phyloP scores from a whole-genome alignment of 257 asterid genomes.

The Primulina eburnea region DNA sequence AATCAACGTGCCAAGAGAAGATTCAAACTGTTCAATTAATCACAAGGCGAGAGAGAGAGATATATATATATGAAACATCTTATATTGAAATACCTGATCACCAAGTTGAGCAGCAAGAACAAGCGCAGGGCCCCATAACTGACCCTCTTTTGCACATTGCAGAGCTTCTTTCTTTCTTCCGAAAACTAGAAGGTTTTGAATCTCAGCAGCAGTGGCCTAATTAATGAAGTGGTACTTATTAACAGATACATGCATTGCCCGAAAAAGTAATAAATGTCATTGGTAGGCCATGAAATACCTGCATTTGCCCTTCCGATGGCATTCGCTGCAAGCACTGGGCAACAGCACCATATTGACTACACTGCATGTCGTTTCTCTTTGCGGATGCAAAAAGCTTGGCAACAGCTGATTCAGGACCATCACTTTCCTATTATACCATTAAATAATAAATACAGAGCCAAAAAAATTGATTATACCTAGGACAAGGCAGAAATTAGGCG shows the following conservation, averaged over 20 bases:
- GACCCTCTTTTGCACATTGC: slow-evolving; percentile 93
- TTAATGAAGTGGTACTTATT: slow-evolving; percentile 23
- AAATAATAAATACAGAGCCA: slow-evolving; percentile 7
- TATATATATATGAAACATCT: slow-evolving; percentile 2
- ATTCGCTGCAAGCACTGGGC: slow-evolving; percentile 73
- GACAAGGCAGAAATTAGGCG: background rate
- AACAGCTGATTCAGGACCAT: slow-evolving; percentile 81
- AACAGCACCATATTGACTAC: slow-evolving; percentile 54
- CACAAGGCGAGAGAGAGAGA: background rate
- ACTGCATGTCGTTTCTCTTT: slow-evolving; percentile 47
- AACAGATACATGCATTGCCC: slow-evolving; percentile 18
- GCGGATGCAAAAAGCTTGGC: slow-evolving; percentile 81
- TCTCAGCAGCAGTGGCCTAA: slow-evolving; percentile 80
- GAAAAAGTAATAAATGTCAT: slow-evolving; percentile 2
- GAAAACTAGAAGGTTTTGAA: slow-evolving; percentile 86
- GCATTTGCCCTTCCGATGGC: slow-evolving; percentile 87
- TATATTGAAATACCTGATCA: slow-evolving; percentile 53
- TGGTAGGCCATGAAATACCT: slow-evolving; percentile 42
- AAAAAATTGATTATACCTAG: background rate
- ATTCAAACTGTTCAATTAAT: slow-evolving; percentile 6
- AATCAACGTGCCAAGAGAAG: slow-evolving; percentile 6
- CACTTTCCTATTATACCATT: slow-evolving; percentile 59
- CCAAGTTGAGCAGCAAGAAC: slow-evolving; percentile 98
- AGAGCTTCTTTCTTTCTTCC: slow-evolving; percentile 95
- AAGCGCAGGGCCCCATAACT: slow-evolving; percentile 97